Evolutionary conservation across 1,284 basidiomycete genomes (phyloP).

Genomic region (Cryptococcus floricola): DNA sequence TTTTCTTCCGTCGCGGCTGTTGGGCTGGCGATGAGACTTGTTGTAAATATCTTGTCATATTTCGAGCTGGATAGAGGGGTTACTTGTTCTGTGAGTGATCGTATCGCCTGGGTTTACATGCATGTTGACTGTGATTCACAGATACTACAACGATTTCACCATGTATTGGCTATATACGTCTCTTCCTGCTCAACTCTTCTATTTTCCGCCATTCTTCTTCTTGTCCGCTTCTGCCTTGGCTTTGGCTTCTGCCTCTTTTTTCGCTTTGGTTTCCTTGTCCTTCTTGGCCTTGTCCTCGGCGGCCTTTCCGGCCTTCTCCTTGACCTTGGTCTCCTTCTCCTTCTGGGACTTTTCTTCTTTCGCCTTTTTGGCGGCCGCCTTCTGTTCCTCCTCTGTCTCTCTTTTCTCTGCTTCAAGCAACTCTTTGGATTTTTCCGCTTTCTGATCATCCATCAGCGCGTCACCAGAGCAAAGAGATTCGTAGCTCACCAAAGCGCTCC

Average conservation of each 20-base stretch:
- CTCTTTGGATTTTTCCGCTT: conserved; percentile 3
- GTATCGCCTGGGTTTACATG: background rate
- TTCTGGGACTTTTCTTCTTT: background rate
- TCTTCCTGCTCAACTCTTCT: background rate
- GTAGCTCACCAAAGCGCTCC: conserved; percentile 14
- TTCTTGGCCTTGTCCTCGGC: background rate
- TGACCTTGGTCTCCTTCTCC: background rate
- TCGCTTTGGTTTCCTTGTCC: background rate
- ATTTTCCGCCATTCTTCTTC: background rate
- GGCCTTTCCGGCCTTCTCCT: conserved; percentile 1
- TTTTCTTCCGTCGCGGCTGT: background rate
- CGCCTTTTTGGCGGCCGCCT: background rate
- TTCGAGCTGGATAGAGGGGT: too few relatives aligned
- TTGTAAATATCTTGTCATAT: too few relatives aligned
- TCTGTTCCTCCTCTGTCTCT: background rate
- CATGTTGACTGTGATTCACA: background rate
- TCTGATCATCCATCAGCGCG: background rate
- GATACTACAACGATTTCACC: background rate
- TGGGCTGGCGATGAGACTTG: too few relatives aligned
- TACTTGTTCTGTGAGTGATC: background rate
- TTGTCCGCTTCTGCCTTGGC: background rate
- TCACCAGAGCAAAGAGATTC: background rate
- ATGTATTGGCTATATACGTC: background rate
- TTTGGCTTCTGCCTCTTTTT: background rate
- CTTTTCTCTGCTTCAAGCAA: conserved; percentile 4